Evolutionary conservation across 495 filamentous ascomycete genomes (phyloP), one percentile per base, ranked within the genome.

Genomic region (Aspergillus cristatus): DNA sequence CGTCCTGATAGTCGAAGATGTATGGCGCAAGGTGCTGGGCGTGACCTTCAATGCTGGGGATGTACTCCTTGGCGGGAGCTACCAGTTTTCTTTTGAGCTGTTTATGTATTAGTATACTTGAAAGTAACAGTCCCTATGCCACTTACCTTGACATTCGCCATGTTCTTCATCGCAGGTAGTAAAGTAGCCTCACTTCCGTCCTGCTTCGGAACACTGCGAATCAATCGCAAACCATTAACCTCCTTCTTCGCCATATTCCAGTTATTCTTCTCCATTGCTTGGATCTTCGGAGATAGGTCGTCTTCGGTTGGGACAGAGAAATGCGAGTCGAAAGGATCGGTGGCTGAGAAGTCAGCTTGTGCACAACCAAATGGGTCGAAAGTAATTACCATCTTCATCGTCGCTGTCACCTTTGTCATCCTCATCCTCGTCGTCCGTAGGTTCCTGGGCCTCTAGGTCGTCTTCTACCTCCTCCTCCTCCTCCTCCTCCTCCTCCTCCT

Each of bases 301-400:
- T 70, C 61, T 28, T 80, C 73, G 13, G 83, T 72, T 1, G 76
- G 72, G 14, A 62, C 59, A 18, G 74, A 71, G 58, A 94, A 90
- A 56, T 95, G 90, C 24, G 67, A 63, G 34, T 88, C 78, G 50
- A 93, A 95, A 2, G 84, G 79, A 55, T 94, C 88, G 1, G 67
- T 65, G 17, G 57, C 54, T 59, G 38, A 1, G 16, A 14, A 12
- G 22, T 39, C n/a, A 37, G 35, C 18, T 14, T 8, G 24, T 31
- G 18, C 1, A 26, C 13, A 1, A 26, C 13, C 32, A 16, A 29
- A 13, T 30, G 34, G 18, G 16, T 2, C 30, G 8, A 29, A 29
- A 10, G 13, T 17, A 5, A 12, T 18, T 10, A 50, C 52, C 54
- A 17, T 54, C 53, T 17, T 54, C 51, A 17, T 76, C 75, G 39